These are phyloP conservation scores for Termitomyces sp. DNA, from an alignment of 768 basidiomycete genomes.

Conservation along the genomic window DNA sequence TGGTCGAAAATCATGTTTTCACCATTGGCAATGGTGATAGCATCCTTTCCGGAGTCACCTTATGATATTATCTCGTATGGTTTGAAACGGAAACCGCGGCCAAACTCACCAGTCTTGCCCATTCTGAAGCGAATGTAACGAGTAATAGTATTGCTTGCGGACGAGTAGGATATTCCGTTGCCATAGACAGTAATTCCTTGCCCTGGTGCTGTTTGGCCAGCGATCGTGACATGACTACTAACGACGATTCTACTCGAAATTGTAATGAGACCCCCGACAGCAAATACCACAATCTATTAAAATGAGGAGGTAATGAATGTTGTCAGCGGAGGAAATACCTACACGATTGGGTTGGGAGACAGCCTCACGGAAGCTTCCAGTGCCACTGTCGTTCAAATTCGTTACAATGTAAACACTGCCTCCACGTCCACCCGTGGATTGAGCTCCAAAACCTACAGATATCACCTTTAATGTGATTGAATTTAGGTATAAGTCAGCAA, in stretches of 20 bases:
- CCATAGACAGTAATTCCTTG: constrained; percentile 36
- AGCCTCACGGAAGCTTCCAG: constrained; percentile 33
- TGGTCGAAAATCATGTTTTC: constrained; percentile 36
- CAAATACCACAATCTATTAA: constrained; percentile 29
- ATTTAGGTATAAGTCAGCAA: not conserved
- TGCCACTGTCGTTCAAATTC: constrained; percentile 31
- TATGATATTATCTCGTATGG: not conserved
- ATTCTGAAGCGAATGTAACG: constrained; percentile 23
- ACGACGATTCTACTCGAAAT: constrained; percentile 29
- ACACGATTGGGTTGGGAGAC: constrained; percentile 29
- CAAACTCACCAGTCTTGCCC: constrained; percentile 24
- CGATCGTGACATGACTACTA: constrained; percentile 28
- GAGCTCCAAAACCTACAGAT: constrained; percentile 29
- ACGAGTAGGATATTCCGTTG: constrained; percentile 31
- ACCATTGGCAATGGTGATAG: constrained; percentile 32
- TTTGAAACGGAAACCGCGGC: not conserved
- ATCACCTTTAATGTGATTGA: not conserved
- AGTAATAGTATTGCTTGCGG: constrained; percentile 24
- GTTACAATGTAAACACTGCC: constrained; percentile 32
- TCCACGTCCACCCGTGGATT: constrained; percentile 29
- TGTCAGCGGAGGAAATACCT: not conserved
- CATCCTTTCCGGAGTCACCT: constrained; percentile 32
- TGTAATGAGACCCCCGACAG: constrained; percentile 32
- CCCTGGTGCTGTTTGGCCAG: constrained; percentile 35
- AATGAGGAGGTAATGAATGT: not conserved